Evolutionary conservation across 306 rosid species (phyloP).

Genomic region (Begonia peltatifolia): DNA sequence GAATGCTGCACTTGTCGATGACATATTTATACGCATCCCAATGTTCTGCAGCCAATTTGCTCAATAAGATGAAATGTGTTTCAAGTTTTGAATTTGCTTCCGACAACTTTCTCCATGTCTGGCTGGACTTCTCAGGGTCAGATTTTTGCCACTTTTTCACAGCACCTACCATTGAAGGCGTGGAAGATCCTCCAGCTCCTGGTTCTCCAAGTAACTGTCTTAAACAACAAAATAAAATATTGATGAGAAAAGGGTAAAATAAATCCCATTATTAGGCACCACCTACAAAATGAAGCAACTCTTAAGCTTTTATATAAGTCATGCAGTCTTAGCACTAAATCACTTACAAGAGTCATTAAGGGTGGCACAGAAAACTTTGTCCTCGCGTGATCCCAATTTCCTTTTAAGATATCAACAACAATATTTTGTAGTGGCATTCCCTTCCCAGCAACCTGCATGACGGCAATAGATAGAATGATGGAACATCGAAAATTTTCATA

Average conservation of each 20-base stretch:
- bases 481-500: neutral
- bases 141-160: slow-evolving; percentile 93
- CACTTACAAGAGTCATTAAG: slow-evolving; percentile 84
- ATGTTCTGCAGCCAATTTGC: slow-evolving; percentile 55
- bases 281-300: no score
- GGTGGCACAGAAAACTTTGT: slow-evolving; percentile 86
- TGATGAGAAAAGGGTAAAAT: no score
- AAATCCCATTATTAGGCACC: no score
- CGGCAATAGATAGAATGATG: neutral
- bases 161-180: slow-evolving; percentile 96
- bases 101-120: slow-evolving; percentile 79
- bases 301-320: no score
- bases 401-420: slow-evolving; percentile 41
- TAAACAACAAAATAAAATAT: no score
- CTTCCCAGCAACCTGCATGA: slow-evolving; percentile 39
- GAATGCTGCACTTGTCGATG: slow-evolving; percentile 49
- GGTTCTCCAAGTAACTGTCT: slow-evolving; percentile 90
- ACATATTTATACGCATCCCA: slow-evolving; percentile 67
- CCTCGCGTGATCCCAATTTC: slow-evolving; percentile 84
- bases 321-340: slow-evolving; percentile 3
- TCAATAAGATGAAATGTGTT: slow-evolving; percentile 43
- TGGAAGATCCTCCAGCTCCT: slow-evolving; percentile 92
- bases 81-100: slow-evolving; percentile 70
- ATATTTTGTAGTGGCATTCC: slow-evolving; percentile 45
- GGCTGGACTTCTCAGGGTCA: slow-evolving; percentile 53